These are phyloP conservation scores for Telopea speciosissima DNA, from an alignment of 177 flowering plant genomes.

Conservation along the genomic window DNA sequence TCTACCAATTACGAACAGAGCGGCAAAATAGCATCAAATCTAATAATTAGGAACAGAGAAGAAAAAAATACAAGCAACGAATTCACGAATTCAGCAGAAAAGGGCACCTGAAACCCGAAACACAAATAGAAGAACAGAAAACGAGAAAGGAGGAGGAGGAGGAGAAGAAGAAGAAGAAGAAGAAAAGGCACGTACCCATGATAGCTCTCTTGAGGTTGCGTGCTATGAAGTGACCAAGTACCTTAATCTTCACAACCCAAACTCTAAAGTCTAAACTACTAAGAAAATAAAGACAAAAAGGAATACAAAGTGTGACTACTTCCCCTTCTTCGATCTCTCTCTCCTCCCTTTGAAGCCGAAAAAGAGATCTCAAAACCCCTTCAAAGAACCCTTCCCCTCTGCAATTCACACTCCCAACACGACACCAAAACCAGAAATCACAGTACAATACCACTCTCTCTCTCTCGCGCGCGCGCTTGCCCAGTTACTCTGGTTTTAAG, in stretches of 20 bases:
- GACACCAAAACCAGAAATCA: slow-evolving; percentile 30
- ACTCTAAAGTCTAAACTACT: background rate
- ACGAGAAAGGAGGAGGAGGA: background rate
- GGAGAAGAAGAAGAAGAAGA: background rate
- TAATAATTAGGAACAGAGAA: too few species aligned
- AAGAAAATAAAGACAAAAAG: too few species aligned
- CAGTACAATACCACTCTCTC: too few species aligned
- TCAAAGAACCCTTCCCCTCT: slow-evolving; percentile 1
- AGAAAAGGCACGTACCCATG: slow-evolving; percentile 34
- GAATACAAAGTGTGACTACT: too few species aligned
- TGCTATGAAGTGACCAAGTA: slow-evolving; percentile 6
- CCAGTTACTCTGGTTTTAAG: background rate
- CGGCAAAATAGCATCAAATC: too few species aligned
- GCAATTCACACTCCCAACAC: slow-evolving; percentile 24
- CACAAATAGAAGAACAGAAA: too few species aligned
- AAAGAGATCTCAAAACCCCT: background rate
- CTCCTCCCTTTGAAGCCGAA: background rate
- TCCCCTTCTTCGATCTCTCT: too few species aligned
- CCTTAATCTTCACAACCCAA: slow-evolving; percentile 13
- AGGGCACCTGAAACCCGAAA: too few species aligned
- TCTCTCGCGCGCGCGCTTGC: too few species aligned
- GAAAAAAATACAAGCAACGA: too few species aligned
- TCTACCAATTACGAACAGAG: too few species aligned
- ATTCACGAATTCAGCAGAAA: too few species aligned
- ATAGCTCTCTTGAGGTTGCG: slow-evolving; percentile 16